Conservation (phyloP, 2,329 filamentous ascomycete species). For the Camillea tinctor region DNA sequence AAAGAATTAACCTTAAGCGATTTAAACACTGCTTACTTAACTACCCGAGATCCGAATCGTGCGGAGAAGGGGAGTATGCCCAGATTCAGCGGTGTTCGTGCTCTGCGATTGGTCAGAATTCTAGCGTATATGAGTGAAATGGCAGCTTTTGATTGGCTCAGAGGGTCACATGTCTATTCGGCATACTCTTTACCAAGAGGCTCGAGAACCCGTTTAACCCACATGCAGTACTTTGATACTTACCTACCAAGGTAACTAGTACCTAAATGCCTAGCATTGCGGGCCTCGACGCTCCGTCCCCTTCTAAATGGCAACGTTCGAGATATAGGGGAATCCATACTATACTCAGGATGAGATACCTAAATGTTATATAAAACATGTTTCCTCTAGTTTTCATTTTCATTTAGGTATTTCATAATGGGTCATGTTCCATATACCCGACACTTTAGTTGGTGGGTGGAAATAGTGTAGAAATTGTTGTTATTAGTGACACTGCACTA, state of each 20-base stretch:
- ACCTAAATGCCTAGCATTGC: background rate
- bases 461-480: no score
- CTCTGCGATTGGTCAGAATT: background rate
- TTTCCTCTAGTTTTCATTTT: background rate
- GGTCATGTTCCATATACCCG: background rate
- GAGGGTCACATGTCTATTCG: background rate
- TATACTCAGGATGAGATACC: background rate
- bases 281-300: background rate
- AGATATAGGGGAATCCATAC: background rate
- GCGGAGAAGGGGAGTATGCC: background rate
- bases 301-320: background rate
- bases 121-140: background rate
- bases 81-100: background rate
- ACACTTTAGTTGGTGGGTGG: background rate
- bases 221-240: no score
- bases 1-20: no score
- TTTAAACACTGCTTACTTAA: background rate
- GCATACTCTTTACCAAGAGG: background rate
- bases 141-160: background rate
- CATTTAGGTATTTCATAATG: background rate
- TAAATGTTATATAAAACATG: background rate
- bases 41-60: background rate
- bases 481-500: background rate
- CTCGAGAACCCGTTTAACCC: background rate
- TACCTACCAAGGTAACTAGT: no score